Evolutionary conservation across 1,284 basidiomycete genomes (phyloP), one percentile per base, ranked within the genome.

Genomic region (Ceratobasidium sp.): DNA sequence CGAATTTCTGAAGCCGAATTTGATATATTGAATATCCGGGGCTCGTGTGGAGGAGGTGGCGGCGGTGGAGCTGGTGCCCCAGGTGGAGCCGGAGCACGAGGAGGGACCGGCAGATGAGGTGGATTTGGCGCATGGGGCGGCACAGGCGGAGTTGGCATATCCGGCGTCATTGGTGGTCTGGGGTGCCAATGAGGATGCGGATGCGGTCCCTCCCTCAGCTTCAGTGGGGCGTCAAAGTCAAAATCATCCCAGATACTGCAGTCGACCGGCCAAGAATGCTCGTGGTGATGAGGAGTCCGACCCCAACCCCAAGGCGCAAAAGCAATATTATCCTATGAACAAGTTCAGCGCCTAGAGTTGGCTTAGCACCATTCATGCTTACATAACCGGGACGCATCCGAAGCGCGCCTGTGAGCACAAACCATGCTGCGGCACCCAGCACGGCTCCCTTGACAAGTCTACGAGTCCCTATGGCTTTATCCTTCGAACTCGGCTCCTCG

Each of bases 201-300:
- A 30, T 52, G 62, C 26, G 46, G 2, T 12, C 43, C 41, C 14
- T 16, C 53, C 5, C 30, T 26, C 18, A 36, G 18, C 32, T 39
- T 52, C 14, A 65, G 26, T 3, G 62, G 62, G 18, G 45, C 48
- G 12, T 52, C 62, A 21, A 65, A 65, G 39, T 65, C 62, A 52
- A 65, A 65, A 21, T 65, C 62, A 6, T 65, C 48, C 62, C 62
- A 65, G 26, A 65, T 23, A 28, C 62, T 65, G 48, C 62, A 65
- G 32, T 65, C 46, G 5, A 65, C 62, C 8, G 60, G 45, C 36
- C 36, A 39, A 14, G 36, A 39, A 18, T 39, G 46, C 23, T n/a
- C 45, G 8, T 45, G 32, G n/a, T 34, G 45, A 10, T 52, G 23
- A 9, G 48, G 18, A 30, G n/a, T 30, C 14, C 18, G 1, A 2